Evolutionary conservation across 2,329 filamentous ascomycete genomes (phyloP), one percentile per base, ranked within the genome.

Genomic region (Calonectria fujianensis): DNA sequence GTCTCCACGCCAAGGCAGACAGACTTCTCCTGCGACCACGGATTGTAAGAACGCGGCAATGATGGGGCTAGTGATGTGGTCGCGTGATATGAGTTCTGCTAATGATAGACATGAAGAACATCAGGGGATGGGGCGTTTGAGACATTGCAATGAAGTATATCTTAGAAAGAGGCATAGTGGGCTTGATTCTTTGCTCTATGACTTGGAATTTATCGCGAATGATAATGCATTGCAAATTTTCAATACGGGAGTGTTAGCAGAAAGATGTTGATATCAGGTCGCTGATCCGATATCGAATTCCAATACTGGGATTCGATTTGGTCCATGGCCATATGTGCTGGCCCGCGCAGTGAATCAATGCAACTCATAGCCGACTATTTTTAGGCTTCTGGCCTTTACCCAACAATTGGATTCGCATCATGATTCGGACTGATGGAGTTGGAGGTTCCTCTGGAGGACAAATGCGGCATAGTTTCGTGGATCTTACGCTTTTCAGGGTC

Each of bases 401-500:
- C 2, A 24, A 24, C n/a, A 48, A 48, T 48, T 48, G n/a, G 35
- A 61, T 13, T 9, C 8, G n/a, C 35, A 18, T 61, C 35, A 18
- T 24, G 31, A 61, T 39, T 48, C 61, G 41, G 61, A 24, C 61
- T 65, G 39, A 48, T 48, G 39, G 37, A 45, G 29, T 48, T 65
- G 39, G 37, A 65, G 27, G 37, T 48, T 37, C 24, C 67, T 64
- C 29, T 54, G 35, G 9, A 27, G 41, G 57, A 64, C 69, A 57
- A 39, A 65, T 37, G 4, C 20, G 59, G 59, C 41, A 41, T 65
- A 71, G 69, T 52, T 65, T 16, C 37, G 51, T 61, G 63, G 69
- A 61, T 35, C 57, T 65, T 71, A 10, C 20, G 48, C 27, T n/a
- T 57, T 57, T 61, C 39, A 3, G 6, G 24, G 59, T 57, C 61